phyloP scores from a whole-genome alignment of 768 basidiomycete genomes.

The Naematelia encephala region DNA sequence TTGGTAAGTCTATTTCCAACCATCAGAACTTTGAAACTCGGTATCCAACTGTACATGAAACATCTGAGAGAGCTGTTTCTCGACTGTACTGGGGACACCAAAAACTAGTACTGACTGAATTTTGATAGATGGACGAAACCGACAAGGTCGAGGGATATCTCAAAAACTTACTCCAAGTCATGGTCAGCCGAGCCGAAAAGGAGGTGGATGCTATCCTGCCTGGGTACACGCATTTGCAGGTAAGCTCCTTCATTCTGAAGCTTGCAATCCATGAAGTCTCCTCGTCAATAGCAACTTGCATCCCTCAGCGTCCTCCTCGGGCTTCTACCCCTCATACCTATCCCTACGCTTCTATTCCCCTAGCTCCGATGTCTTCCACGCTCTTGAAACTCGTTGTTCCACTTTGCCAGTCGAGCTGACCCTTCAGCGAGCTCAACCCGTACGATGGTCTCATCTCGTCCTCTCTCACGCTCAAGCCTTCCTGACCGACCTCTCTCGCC shows the following conservation, averaged over 20 bases:
- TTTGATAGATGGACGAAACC: conserved; percentile 62
- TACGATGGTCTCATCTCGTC: conserved; percentile 94
- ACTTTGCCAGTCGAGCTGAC: background rate
- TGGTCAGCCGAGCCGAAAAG: conserved; percentile 85
- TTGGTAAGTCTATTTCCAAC: conserved; percentile 52
- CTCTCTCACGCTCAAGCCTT: conserved; percentile 92
- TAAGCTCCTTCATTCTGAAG: conserved; percentile 40
- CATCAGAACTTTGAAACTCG: background rate
- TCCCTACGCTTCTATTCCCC: no score
- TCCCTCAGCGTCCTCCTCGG: conserved; percentile 13
- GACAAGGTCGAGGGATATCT: conserved; percentile 63
- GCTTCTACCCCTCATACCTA: no score
- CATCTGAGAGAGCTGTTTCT: background rate
- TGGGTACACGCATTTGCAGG: conserved; percentile 97
- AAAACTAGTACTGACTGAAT: no score
- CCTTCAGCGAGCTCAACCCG: conserved; percentile 86
- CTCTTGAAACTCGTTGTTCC: background rate
- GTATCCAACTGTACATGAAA: no score
- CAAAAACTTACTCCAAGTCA: conserved; percentile 74
- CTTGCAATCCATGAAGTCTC: background rate
- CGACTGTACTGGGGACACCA: background rate
- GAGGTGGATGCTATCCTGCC: conserved; percentile 85
- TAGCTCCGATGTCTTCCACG: background rate
- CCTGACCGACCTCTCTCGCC: conserved; percentile 76
- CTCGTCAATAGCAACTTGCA: conserved; percentile 8